A percentile compares a stretch with the other conserved stretches of the same genome.
Conservation (phyloP, 2,329 filamentous ascomycete species). For the Talaromyces sp. region DNA sequence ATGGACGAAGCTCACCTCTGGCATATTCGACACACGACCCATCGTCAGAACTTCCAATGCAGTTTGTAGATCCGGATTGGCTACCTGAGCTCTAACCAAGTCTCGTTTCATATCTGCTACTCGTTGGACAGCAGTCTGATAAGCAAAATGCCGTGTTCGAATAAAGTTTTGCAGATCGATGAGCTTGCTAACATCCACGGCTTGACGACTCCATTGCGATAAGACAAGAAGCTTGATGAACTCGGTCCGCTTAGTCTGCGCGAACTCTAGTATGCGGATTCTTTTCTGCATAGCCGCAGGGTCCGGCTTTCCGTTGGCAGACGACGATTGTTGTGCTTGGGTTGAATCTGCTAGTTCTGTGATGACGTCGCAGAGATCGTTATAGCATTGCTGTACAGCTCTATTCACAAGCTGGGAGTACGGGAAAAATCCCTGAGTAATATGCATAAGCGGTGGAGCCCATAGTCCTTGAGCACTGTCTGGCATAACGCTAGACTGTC, state of each 20-base stretch:
- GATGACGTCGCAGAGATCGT: constrained; percentile 69
- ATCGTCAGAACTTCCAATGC: constrained; percentile 80
- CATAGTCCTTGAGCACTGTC: constrained; percentile 24
- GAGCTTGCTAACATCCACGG: constrained; percentile 74
- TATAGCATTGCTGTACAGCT: constrained; percentile 78
- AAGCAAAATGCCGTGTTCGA: constrained; percentile 59
- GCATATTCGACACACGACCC: constrained; percentile 72
- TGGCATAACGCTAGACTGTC: background rate
- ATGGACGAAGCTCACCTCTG: constrained; percentile 59
- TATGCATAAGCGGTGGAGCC: constrained; percentile 60
- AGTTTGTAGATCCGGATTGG: constrained; percentile 86
- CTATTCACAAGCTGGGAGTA: constrained; percentile 72
- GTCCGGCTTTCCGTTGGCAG: constrained; percentile 30
- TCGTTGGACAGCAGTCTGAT: constrained; percentile 58
- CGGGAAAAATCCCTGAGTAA: constrained; percentile 72
- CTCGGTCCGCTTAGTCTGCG: constrained; percentile 73
- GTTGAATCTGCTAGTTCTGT: constrained; percentile 63
- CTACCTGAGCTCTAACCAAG: constrained; percentile 69
- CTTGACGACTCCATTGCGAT: constrained; percentile 81
- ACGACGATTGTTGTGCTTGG: constrained; percentile 31
- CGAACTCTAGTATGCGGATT: constrained; percentile 68
- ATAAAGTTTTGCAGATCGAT: constrained; percentile 83
- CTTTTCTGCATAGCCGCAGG: constrained; percentile 73
- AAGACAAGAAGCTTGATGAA: constrained; percentile 93
- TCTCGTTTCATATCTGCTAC: constrained; percentile 71